A percentile compares a stretch with the other conserved stretches of the same genome.
Evolutionary conservation across 371 early-diverging fungal genomes (phyloP).

Genomic region (Mortierella sp.): DNA sequence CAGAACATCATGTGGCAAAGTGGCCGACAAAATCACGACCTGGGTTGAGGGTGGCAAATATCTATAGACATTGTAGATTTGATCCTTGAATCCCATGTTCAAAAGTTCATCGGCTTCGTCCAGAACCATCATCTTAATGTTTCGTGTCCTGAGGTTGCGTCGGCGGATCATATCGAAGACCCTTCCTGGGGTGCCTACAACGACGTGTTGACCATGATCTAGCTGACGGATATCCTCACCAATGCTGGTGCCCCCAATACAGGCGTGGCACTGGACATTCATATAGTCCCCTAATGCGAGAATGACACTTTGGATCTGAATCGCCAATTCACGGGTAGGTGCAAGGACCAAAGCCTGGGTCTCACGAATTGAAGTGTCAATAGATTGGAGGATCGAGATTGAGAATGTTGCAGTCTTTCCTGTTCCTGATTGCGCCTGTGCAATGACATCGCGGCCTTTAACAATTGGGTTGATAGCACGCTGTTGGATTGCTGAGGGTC

Average conservation of each 20-base stretch:
- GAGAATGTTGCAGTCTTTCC: slow-evolving; percentile 99
- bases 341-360: slow-evolving; percentile 98
- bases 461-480: slow-evolving; percentile 96
- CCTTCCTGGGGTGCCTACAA: slow-evolving; percentile 99
- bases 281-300: slow-evolving; percentile 94
- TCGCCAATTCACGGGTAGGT: slow-evolving; percentile 99
- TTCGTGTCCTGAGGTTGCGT: slow-evolving; percentile 84
- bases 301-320: slow-evolving; percentile 96
- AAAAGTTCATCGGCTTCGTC: slow-evolving; percentile 99
- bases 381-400: slow-evolving; percentile 95
- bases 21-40: slow-evolving; percentile 98
- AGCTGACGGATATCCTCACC: slow-evolving; percentile 94
- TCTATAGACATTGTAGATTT: slow-evolving; percentile 98
- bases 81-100: slow-evolving; percentile 98
- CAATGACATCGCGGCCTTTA: slow-evolving; percentile 96
- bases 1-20: slow-evolving; percentile 97
- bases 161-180: slow-evolving; percentile 99
- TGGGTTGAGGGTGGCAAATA: slow-evolving; percentile 94
- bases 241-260: slow-evolving; percentile 97
- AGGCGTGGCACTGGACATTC: slow-evolving; percentile 94
- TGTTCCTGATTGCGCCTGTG: slow-evolving; percentile 99
- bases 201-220: slow-evolving; percentile 92
- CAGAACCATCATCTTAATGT: slow-evolving; percentile 97
- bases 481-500: slow-evolving; percentile 98
- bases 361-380: slow-evolving; percentile 86